Conservation (phyloP, 2,329 filamentous ascomycete genomes). For the Diaporthe vaccinii region DNA sequence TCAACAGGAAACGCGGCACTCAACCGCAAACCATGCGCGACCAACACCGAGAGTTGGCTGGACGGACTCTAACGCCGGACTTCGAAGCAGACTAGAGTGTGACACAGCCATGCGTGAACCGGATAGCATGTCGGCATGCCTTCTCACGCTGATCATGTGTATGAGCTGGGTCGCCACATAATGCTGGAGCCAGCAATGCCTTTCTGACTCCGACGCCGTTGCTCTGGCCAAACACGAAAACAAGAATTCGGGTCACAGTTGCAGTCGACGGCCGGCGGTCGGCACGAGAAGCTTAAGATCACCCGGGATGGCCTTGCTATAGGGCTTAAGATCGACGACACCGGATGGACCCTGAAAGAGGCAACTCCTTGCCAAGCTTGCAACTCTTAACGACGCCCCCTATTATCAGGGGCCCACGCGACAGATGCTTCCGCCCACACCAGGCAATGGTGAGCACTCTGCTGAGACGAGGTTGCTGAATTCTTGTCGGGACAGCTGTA, state of each 20-base stretch:
- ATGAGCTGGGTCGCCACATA: not conserved
- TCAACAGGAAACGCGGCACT: slow-evolving; percentile 9
- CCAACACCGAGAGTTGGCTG: not conserved
- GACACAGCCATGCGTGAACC: not conserved
- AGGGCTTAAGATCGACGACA: slow-evolving; percentile 19
- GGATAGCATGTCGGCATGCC: not conserved
- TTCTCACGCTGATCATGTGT: not conserved
- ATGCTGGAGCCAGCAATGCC: not conserved
- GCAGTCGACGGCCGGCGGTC: slow-evolving; percentile 28
- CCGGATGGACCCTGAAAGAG: slow-evolving; percentile 11
- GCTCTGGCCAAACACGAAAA: not conserved
- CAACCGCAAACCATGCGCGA: not conserved
- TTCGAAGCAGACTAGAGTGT: not conserved
- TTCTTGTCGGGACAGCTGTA: not conserved
- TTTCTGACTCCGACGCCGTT: not conserved
- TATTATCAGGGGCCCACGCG: slow-evolving; percentile 8
- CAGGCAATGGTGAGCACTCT: not conserved
- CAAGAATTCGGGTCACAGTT: not conserved
- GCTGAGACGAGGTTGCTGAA: not conserved
- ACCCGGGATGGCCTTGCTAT: not conserved
- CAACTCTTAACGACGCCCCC: slow-evolving; percentile 1
- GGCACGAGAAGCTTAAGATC: slow-evolving; percentile 4
- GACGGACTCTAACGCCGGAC: not conserved
- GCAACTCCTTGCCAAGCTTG: slow-evolving; percentile 15
- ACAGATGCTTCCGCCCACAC: not conserved